phyloP scores from a whole-genome alignment of 1,139 yeast genomes.

The Hyphopichia buzzinii region DNA sequence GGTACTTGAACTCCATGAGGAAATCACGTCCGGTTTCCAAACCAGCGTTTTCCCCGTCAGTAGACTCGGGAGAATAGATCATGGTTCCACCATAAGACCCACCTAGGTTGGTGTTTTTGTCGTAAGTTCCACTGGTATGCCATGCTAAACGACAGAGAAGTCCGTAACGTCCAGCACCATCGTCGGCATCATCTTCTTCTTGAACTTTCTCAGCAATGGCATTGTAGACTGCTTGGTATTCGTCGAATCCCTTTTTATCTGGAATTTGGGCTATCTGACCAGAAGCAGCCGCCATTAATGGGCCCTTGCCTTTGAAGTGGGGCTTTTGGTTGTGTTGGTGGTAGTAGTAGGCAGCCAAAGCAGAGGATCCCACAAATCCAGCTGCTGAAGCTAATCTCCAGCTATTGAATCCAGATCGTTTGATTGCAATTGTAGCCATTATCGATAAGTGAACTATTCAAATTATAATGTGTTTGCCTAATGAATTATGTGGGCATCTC shows the following conservation, averaged over 20 bases:
- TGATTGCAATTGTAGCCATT: constrained; percentile 1
- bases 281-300: constrained; percentile 16
- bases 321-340: constrained; percentile 10
- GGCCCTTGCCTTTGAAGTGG: constrained; percentile 10
- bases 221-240: constrained; percentile 77
- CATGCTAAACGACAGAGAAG: constrained; percentile 69
- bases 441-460: too few relatives aligned
- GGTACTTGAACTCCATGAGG: constrained; percentile 54
- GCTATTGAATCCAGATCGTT: constrained; percentile 1
- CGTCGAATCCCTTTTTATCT: constrained; percentile 37
- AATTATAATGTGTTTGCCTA: too few relatives aligned
- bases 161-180: constrained; percentile 65
- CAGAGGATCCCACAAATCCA: constrained; percentile 24
- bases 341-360: constrained; percentile 17
- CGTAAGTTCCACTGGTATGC: constrained; percentile 74
- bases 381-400: constrained; percentile 11
- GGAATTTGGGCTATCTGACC: constrained; percentile 23
- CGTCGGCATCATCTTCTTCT: constrained; percentile 76
- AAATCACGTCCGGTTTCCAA: constrained; percentile 65
- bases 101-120: constrained; percentile 56
- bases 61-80: constrained; percentile 63
- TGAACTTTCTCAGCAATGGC: constrained; percentile 73
- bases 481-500: too few relatives aligned
- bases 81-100: constrained; percentile 88
- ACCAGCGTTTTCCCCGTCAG: constrained; percentile 76